Evolutionary conservation across 176 grass and related monocot species (phyloP).

Genomic region (Poa annua): DNA sequence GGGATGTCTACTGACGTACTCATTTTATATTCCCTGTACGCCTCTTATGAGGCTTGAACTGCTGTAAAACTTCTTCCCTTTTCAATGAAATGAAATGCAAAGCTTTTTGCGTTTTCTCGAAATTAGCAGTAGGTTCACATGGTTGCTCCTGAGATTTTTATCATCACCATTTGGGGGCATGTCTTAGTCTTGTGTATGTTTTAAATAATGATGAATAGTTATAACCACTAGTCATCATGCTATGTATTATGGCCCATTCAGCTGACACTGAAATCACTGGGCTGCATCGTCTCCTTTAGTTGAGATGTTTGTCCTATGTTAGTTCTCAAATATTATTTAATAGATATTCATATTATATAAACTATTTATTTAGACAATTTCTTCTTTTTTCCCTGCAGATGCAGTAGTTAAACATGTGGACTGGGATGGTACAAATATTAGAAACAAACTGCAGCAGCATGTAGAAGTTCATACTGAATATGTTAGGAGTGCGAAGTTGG

Average conservation of each 20-base stretch:
- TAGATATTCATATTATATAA: neutral
- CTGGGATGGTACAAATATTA: constrained; percentile 67
- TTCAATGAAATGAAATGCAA: too few species aligned
- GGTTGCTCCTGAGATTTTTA: constrained; percentile 16
- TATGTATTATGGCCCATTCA: constrained; percentile 5
- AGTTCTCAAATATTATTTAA: neutral
- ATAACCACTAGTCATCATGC: neutral
- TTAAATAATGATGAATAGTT: constrained; percentile 3
- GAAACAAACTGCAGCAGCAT: constrained; percentile 62
- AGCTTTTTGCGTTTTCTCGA: too few species aligned
- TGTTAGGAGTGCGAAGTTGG: constrained; percentile 55
- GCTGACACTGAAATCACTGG: neutral
- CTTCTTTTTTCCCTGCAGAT: constrained; percentile 52
- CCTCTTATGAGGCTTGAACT: too few species aligned
- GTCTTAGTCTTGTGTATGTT: constrained; percentile 12
- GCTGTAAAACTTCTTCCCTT: too few species aligned
- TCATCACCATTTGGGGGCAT: neutral
- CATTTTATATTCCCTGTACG: too few species aligned
- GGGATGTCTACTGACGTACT: too few species aligned
- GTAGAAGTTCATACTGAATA: constrained; percentile 62
- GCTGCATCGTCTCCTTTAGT: neutral
- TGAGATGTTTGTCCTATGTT: constrained; percentile 10
- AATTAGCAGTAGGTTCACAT: neutral
- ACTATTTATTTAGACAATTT: neutral
- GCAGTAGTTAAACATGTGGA: constrained; percentile 54